Conservation (phyloP, 78 protist genomes). For the Acrasis kona region DNA sequence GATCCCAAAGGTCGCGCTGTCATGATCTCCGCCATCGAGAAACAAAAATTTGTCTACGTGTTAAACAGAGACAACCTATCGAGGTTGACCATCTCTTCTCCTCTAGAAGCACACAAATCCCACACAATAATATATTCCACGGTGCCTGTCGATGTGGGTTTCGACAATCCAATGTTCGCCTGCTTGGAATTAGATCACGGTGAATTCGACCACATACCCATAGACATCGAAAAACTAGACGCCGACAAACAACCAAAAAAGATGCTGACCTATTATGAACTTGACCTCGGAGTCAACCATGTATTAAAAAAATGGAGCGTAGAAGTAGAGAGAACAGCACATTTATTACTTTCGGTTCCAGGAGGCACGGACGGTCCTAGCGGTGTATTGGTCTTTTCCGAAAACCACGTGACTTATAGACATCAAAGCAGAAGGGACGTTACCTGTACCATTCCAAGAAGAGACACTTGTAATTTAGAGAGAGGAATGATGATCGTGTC, state of each 20-base stretch:
- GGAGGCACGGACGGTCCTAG: constrained; percentile 92
- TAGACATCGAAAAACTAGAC: constrained; percentile 35
- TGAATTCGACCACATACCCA: constrained; percentile 52
- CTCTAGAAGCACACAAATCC: constrained; percentile 92
- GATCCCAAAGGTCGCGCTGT: constrained; percentile 97
- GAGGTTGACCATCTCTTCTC: constrained; percentile 78
- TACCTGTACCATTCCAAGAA: background rate
- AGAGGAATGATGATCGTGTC: background rate
- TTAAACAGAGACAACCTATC: constrained; percentile 80
- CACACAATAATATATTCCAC: constrained; percentile 52
- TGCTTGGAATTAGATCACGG: constrained; percentile 76
- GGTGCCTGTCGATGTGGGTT: constrained; percentile 93
- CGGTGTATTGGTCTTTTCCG: constrained; percentile 81
- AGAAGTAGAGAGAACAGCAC: background rate
- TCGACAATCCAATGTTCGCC: constrained; percentile 95
- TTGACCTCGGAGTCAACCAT: constrained; percentile 96
- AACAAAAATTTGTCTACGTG: constrained; percentile 91
- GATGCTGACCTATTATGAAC: constrained; percentile 85
- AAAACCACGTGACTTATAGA: constrained; percentile 23
- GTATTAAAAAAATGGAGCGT: constrained; percentile 65
- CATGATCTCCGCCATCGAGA: constrained; percentile 95
- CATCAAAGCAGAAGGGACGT: constrained; percentile 6
- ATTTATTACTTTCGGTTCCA: constrained; percentile 60
- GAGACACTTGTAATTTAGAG: background rate
- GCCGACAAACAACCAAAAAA: constrained; percentile 20